These are phyloP conservation scores for Trichothecium sympodiale DNA, from an alignment of 2,329 filamentous ascomycete species.

Conservation along the genomic window DNA sequence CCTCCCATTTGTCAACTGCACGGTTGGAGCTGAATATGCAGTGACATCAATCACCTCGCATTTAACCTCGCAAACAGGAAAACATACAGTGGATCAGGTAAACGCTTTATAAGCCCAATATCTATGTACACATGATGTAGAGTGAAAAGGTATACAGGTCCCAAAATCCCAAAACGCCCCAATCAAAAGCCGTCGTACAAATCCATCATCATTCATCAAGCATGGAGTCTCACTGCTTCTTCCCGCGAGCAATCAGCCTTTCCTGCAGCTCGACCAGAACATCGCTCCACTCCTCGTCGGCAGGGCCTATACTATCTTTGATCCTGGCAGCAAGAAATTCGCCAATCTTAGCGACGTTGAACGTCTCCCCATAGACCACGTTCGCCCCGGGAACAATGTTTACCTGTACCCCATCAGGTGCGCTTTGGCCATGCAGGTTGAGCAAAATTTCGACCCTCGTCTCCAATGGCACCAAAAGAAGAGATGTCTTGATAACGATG, in stretches of 20 bases:
- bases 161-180: no score
- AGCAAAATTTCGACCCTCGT: conserved; percentile 59
- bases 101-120: no score
- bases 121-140: no score
- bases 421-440: conserved; percentile 36
- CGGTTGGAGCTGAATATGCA: no score
- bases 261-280: conserved; percentile 43
- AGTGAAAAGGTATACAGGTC: no score
- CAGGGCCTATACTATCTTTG: conserved; percentile 27
- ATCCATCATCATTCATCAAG: no score
- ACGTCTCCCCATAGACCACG: conserved; percentile 68
- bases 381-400: conserved; percentile 41
- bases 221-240: conserved; percentile 27
- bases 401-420: conserved; percentile 35
- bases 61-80: no score
- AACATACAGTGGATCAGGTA: no score
- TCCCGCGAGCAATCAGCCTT: conserved; percentile 43
- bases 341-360: conserved; percentile 64
- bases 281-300: conserved; percentile 38
- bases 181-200: no score
- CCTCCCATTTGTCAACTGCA: no score
- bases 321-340: conserved; percentile 52
- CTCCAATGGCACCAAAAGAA: conserved; percentile 53
- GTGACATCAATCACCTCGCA: no score
- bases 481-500: conserved; percentile 46